Conservation (phyloP, 2,329 filamentous ascomycete species). For the Sporothrix luriei region DNA sequence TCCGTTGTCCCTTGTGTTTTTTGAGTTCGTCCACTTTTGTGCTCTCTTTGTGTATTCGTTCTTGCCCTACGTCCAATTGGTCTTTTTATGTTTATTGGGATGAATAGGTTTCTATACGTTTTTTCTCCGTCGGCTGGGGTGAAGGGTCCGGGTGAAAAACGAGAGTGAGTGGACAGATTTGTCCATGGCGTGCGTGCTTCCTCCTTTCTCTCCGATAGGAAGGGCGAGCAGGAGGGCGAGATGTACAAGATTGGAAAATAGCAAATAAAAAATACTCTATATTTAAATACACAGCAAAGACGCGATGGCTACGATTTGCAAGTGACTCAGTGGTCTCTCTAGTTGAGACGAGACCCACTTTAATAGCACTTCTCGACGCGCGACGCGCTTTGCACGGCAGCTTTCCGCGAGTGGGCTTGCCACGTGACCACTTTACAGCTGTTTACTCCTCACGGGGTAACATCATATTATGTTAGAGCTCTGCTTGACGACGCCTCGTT, state of each 20-base stretch:
- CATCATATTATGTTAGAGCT: too few relatives aligned
- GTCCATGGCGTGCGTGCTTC: not conserved
- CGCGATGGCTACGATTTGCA: not conserved
- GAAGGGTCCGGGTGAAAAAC: not conserved
- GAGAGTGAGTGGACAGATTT: not conserved
- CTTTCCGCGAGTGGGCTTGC: constrained; percentile 7
- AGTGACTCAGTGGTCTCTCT: not conserved
- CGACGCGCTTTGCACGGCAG: constrained; percentile 18
- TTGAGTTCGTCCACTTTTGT: not conserved
- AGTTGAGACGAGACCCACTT: not conserved
- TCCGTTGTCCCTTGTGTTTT: not conserved
- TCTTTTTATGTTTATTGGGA: not conserved
- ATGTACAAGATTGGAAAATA: constrained; percentile 15
- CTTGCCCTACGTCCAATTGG: not conserved
- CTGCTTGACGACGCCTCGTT: not conserved
- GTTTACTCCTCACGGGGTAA: constrained; percentile 6
- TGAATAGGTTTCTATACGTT: constrained; percentile 5
- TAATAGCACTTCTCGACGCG: constrained; percentile 19
- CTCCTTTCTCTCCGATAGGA: not conserved
- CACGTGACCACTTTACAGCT: constrained; percentile 24
- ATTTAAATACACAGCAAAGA: not conserved
- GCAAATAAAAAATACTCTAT: not conserved
- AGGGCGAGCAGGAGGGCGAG: not conserved
- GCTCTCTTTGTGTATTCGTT: constrained; percentile 16
- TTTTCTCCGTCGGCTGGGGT: not conserved